These are phyloP conservation scores for Fragaria nilgerrensis DNA, from an alignment of 306 rosid species.

Conservation along the genomic window DNA sequence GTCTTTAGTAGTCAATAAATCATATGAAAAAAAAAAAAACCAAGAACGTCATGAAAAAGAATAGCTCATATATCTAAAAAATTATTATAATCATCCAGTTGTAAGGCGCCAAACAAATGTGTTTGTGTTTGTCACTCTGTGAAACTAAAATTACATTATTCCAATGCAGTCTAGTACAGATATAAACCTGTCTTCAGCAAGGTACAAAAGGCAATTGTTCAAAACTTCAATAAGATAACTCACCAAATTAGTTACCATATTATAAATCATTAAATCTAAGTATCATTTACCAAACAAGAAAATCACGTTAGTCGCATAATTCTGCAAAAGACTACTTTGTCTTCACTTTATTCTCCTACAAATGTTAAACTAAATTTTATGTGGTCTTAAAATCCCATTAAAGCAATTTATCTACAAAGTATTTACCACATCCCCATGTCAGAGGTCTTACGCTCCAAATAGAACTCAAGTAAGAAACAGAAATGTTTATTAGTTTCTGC, in stretches of 20 bases:
- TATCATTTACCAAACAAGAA: background rate
- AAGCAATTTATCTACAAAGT: background rate
- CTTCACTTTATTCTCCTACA: background rate
- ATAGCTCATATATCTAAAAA: background rate
- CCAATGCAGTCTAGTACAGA: conserved; percentile 2
- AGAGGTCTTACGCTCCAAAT: background rate
- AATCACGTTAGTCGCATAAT: background rate
- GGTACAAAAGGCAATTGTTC: background rate
- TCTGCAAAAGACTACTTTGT: background rate
- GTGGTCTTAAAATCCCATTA: background rate
- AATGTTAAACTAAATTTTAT: background rate
- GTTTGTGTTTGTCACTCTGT: background rate
- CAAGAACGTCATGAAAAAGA: background rate
- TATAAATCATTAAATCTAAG: background rate
- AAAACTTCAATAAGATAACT: conserved; percentile 1
- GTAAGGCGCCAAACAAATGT: background rate
- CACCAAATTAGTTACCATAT: background rate
- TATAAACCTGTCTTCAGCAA: conserved; percentile 15
- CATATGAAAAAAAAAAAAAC: conserved; percentile 12
- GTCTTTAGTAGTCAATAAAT: conserved; percentile 4
- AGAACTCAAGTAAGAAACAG: background rate
- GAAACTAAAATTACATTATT: background rate
- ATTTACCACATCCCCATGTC: background rate
- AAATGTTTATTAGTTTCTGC: background rate
- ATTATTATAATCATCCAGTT: background rate